phyloP scores from a whole-genome alignment of 208 protist genomes.

The Trypanosoma cruzi region DNA sequence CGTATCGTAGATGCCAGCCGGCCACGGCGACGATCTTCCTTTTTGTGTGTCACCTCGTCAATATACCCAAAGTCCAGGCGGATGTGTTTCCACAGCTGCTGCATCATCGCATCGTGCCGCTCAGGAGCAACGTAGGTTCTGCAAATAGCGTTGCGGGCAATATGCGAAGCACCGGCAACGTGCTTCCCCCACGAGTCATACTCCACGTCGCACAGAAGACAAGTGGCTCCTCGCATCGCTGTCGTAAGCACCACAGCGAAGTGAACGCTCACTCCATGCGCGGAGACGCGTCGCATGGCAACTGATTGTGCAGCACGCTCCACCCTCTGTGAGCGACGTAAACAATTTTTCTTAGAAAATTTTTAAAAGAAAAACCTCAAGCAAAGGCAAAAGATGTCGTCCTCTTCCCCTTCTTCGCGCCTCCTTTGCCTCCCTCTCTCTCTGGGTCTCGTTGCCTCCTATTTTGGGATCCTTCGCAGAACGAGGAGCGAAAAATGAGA shows the following conservation, averaged over 20 bases:
- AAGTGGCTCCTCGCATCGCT: slow-evolving; percentile 12
- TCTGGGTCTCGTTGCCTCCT: background rate
- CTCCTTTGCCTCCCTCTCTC: too few species aligned
- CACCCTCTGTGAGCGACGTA: background rate
- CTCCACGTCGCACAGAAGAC: slow-evolving; percentile 34
- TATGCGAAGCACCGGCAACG: slow-evolving; percentile 33
- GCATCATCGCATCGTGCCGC: slow-evolving; percentile 51
- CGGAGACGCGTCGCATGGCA: slow-evolving; percentile 3
- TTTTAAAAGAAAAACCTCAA: background rate
- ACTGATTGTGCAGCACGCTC: too few species aligned
- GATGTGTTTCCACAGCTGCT: slow-evolving; percentile 75
- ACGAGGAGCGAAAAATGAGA: slow-evolving; percentile 4
- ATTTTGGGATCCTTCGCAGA: background rate
- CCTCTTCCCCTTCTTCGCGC: slow-evolving; percentile 2
- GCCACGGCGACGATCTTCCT: slow-evolving; percentile 53
- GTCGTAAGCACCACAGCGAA: background rate
- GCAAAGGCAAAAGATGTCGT: background rate
- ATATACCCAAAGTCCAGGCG: slow-evolving; percentile 68
- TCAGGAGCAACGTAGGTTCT: slow-evolving; percentile 56
- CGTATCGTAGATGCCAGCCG: slow-evolving; percentile 61
- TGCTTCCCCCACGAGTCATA: slow-evolving; percentile 52
- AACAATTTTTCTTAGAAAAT: background rate
- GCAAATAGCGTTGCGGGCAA: slow-evolving; percentile 60
- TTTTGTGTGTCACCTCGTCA: slow-evolving; percentile 54
- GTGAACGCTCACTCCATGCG: background rate